A percentile compares a stretch with the other conserved stretches of the same genome.
Conservation (phyloP, 139 green algal genomes). For the Pleodorina starrii region DNA sequence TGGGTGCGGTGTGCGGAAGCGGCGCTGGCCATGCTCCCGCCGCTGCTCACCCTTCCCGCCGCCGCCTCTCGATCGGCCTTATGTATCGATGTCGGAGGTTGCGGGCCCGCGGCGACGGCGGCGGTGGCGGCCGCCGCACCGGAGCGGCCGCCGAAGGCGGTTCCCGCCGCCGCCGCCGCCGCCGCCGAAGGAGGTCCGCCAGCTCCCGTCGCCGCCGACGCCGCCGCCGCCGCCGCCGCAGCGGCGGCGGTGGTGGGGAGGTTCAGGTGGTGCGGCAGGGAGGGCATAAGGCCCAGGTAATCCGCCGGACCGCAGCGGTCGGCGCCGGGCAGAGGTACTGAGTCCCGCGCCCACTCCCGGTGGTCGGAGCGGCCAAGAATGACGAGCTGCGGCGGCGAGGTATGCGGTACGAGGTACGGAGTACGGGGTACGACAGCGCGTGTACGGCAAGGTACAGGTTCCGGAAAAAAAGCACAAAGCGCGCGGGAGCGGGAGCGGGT, state of each 20-base stretch:
- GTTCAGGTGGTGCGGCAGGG: conserved; percentile 23
- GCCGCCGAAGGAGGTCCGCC: not conserved
- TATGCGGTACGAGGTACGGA: too few relatives aligned
- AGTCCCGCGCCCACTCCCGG: conserved; percentile 41
- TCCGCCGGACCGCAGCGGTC: conserved; percentile 11
- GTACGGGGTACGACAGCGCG: too few relatives aligned
- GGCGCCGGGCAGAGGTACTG: conserved; percentile 16
- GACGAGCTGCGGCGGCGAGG: conserved; percentile 42
- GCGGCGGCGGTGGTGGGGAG: not conserved
- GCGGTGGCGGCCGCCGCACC: not conserved
- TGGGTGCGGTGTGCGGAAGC: not conserved
- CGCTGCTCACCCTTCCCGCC: not conserved
- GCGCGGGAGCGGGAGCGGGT: too few relatives aligned
- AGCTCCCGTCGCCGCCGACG: not conserved
- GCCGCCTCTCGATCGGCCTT: not conserved
- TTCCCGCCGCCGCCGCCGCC: not conserved
- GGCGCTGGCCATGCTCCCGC: not conserved
- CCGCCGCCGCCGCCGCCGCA: not conserved
- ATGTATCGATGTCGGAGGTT: not conserved
- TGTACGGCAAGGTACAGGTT: not conserved
- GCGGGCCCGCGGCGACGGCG: not conserved
- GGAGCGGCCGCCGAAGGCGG: not conserved
- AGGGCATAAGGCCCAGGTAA: conserved; percentile 60
- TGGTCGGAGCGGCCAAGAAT: conserved; percentile 41
- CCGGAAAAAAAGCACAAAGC: too few relatives aligned